Conservation (phyloP, 257 asterid genomes). For the Nemophila menziesii region DNA sequence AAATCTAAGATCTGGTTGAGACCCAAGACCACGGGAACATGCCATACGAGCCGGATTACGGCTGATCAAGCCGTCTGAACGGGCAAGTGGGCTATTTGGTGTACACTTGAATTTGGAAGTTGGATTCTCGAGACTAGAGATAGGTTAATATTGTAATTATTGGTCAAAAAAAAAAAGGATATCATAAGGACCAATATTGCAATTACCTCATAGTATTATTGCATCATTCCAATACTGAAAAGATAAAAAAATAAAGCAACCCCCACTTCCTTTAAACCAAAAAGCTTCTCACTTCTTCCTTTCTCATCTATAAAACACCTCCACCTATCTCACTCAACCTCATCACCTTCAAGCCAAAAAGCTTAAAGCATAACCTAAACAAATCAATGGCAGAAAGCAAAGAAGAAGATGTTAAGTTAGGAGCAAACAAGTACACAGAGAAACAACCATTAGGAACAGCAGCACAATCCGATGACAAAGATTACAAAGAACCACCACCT, state of each 20-base stretch:
- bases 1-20: too few species aligned
- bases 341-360: neutral
- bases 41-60: too few species aligned
- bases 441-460: slow-evolving; percentile 39
- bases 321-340: neutral
- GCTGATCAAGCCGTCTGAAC: too few species aligned
- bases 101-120: too few species aligned
- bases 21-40: too few species aligned
- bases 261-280: neutral
- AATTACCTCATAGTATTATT: too few species aligned
- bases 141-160: too few species aligned
- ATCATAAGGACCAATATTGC: neutral
- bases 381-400: slow-evolving; percentile 31
- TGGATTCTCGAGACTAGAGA: too few species aligned
- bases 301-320: slow-evolving; percentile 6
- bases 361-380: neutral
- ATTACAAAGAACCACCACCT: slow-evolving; percentile 40
- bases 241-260: neutral
- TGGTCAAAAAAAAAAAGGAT: neutral
- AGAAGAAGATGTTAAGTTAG: slow-evolving; percentile 39
- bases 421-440: slow-evolving; percentile 38
- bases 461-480: slow-evolving; percentile 38
- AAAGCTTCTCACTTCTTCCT: neutral
- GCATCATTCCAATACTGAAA: neutral
- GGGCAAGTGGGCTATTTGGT: too few species aligned